Base-by-base conservation (phyloP, 192 early-diverging fungal genomes). In the Umbelopsis sp. region DNA sequence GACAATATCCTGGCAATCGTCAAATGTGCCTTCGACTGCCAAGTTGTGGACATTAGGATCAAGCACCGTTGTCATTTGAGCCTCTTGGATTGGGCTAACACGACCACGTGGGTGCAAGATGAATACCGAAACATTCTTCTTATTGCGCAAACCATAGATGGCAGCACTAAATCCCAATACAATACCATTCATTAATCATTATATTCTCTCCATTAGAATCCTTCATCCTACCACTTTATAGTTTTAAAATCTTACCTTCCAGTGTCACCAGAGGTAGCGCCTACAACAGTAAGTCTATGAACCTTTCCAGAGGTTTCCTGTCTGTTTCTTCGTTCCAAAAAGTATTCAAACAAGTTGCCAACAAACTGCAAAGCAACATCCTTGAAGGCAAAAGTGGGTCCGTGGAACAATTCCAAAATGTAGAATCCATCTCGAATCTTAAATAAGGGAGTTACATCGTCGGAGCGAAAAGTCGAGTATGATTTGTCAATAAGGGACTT, bases 331-430 rank as follows among this genome's bases (percentile, higher is more conserved):
- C 94, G 89, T 71, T 88, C 87, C 44, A 99, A 88, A 82, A 99
- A 97, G 84, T 92, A 99, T 84, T 99, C 96, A 74, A 99, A 99
- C 80, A 98, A 81, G 85, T 99, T 98, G 32, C 97, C 97, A 31
- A 97, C 81, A 73, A 96, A 93, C 85, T 99, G 97, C 73, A 98
- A 84, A 8, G 96, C 97, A 54, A 98, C 96, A 73, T 99, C 97
- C 82, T 99, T 99, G 87, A 99, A 99, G 10, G 96, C 97, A 83
- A 96, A 97, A 1, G 96, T 99, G 12, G 96, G 96, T 7, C 96
- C 97, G 71, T 97, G 95, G 89, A 95, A 97, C 52, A 99, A 88
- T 82, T 99, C 96, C 69, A 99, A 86, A 22, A 93, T 88, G 66
- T 88, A 89, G n/a, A 88, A 77, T 31, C 84, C 86, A 49, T 84